Base-by-base conservation (phyloP, 73 alveolate species). In the Effrenium voratum region DNA sequence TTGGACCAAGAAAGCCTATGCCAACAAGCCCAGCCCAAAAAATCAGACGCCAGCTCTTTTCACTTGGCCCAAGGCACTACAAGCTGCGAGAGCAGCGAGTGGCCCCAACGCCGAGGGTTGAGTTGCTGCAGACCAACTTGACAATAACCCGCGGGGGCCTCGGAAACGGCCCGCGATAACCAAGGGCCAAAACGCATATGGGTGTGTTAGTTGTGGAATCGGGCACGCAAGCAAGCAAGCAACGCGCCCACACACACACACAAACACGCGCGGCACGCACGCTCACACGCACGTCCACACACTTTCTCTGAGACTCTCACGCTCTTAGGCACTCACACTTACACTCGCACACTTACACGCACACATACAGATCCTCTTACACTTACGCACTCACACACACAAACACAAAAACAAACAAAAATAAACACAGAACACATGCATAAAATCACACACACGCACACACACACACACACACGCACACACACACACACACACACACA, bases 31-130 rank as follows among this genome's bases (percentile, higher is more conserved):
- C n/a, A n/a, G n/a, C n/a, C n/a, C n/a, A n/a, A n/a, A n/a, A n/a
- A n/a, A n/a, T n/a, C n/a, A n/a, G n/a, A n/a, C n/a, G n/a, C n/a
- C n/a, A n/a, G n/a, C n/a, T n/a, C n/a, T n/a, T n/a, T n/a, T n/a
- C n/a, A n/a, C n/a, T 8, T 52, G 63, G 26, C n/a, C 43, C 77
- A 66, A 66, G 77, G 77, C 77, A 66, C n/a, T 66, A 40, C 43
- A 66, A 66, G 77, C 77, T 66, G 34, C 77, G 77, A 36, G 77
- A 66, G 41, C 77, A 66, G n/a, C 77, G 77, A 66, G 77, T 30
- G n/a, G 77, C 77, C n/a, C 22, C 77, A 12, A 12, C 43, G 77
- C 40, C 36, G 22, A 0, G 73, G 36, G 30, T 59, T 59, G 73
- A 28, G 34, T 26, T n/a, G 34, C 36, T 26, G 34, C 30, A 59